Evolutionary conservation across 768 basidiomycete species (phyloP).

Genomic region (Tubosaeta brunneosetosa): DNA sequence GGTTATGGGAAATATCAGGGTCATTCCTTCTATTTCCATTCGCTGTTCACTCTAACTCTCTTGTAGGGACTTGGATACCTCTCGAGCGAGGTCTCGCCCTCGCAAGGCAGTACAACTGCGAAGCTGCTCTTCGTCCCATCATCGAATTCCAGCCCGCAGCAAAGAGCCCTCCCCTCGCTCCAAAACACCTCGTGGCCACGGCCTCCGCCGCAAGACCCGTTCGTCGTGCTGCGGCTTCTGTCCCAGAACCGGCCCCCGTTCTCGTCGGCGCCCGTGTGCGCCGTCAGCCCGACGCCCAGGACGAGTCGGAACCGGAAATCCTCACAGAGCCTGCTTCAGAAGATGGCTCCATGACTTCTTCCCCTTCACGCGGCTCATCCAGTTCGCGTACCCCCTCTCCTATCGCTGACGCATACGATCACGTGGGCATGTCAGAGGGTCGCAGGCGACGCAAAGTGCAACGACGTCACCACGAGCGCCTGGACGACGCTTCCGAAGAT

Average conservation of each 20-base stretch:
- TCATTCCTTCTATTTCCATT: constrained; percentile 33
- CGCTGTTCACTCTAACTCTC: neutral
- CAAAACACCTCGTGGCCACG: constrained; percentile 84
- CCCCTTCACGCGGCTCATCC: constrained; percentile 78
- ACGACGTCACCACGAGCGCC: constrained; percentile 43
- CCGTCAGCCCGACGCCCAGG: constrained; percentile 45
- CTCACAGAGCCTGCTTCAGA: constrained; percentile 73
- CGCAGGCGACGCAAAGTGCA: constrained; percentile 43
- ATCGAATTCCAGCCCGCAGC: constrained; percentile 90
- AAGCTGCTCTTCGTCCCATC: constrained; percentile 80
- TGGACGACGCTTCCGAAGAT: constrained; percentile 41
- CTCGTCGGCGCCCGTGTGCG: constrained; percentile 55
- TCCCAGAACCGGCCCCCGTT: constrained; percentile 14
- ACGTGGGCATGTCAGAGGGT: constrained; percentile 20
- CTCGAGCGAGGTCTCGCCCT: constrained; percentile 83
- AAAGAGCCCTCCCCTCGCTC: constrained; percentile 90
- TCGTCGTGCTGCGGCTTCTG: constrained; percentile 21
- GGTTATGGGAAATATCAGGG: constrained; percentile 99
- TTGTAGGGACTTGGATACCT: constrained; percentile 95
- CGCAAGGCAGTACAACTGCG: constrained; percentile 92
- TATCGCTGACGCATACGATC: constrained; percentile 46
- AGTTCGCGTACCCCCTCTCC: constrained; percentile 95
- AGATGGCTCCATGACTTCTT: constrained; percentile 87
- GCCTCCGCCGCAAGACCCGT: constrained; percentile 41
- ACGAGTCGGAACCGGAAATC: constrained; percentile 59